Percentiles rank a stretch among this genome's conserved stretches.
Evolutionary conservation across 148 eudicot genomes (phyloP).

Genomic region (Linanthus parryae): DNA sequence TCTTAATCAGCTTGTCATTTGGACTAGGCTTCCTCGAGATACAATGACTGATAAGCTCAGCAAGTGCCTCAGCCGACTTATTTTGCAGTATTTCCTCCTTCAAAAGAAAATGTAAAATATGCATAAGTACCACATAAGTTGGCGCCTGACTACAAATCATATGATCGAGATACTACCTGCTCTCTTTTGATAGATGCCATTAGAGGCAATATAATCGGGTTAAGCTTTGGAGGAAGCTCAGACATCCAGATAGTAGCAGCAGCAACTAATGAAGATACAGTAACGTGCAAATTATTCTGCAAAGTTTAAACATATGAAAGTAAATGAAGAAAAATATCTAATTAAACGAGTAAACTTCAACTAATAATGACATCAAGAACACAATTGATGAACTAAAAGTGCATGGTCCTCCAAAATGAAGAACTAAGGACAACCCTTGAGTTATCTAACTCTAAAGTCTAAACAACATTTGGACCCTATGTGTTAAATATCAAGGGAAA

Average conservation of each 20-base stretch:
- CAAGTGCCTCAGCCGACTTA: conserved; percentile 94
- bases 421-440: too few relatives aligned
- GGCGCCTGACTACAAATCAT: too few relatives aligned
- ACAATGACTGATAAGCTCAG: conserved; percentile 78
- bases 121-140: too few relatives aligned
- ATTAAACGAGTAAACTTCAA: too few relatives aligned
- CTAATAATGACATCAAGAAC: too few relatives aligned
- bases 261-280: conserved; percentile 50
- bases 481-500: too few relatives aligned
- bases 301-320: conserved; percentile 8
- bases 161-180: conserved; percentile 44
- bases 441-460: too few relatives aligned
- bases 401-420: too few relatives aligned
- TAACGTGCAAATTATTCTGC: conserved; percentile 51
- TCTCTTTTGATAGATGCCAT: conserved; percentile 96
- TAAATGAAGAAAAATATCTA: too few relatives aligned
- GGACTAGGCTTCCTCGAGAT: conserved; percentile 87
- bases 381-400: too few relatives aligned
- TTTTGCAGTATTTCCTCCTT: conserved; percentile 90
- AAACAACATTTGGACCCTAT: too few relatives aligned
- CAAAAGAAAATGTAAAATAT: too few relatives aligned
- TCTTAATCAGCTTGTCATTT: conserved; percentile 86
- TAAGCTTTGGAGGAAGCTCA: conserved; percentile 81
- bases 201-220: conserved; percentile 82
- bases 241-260: conserved; percentile 93